phyloP scores from a whole-genome alignment of 1,284 basidiomycete genomes.

The Mycena citricolor region DNA sequence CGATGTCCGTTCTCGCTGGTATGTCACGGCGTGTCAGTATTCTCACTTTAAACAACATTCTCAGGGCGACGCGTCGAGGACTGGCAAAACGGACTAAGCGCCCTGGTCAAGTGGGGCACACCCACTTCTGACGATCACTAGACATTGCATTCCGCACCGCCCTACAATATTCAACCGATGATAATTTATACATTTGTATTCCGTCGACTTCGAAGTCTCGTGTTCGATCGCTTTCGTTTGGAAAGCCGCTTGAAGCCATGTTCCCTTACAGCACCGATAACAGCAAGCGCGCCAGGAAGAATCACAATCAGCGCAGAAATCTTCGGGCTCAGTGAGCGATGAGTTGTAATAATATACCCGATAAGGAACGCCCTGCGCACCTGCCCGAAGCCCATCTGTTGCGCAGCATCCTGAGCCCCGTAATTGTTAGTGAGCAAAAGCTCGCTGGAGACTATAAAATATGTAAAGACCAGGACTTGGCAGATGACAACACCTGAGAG shows the following conservation, averaged over 20 bases:
- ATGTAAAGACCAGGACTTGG: slow-evolving; percentile 37
- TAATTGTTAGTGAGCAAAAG: slow-evolving; percentile 32
- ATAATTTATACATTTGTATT: slow-evolving; percentile 3
- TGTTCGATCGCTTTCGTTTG: slow-evolving; percentile 25
- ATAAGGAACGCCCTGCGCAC: slow-evolving; percentile 12
- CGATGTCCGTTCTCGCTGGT: slow-evolving; percentile 70
- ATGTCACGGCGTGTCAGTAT: slow-evolving; percentile 37
- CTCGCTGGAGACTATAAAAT: slow-evolving; percentile 41
- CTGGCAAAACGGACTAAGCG: slow-evolving; percentile 16
- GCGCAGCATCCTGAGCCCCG: slow-evolving; percentile 24
- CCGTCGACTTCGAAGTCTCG: no score
- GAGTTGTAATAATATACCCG: neutral
- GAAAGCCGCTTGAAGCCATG: slow-evolving; percentile 33
- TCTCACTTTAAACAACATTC: neutral
- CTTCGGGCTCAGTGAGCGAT: no score
- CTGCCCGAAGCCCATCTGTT: slow-evolving; percentile 37
- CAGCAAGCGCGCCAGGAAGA: slow-evolving; percentile 35
- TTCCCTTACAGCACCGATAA: slow-evolving; percentile 31
- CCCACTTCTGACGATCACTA: slow-evolving; percentile 19
- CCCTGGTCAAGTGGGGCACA: slow-evolving; percentile 16
- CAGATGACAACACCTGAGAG: slow-evolving; percentile 33
- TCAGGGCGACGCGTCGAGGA: slow-evolving; percentile 14
- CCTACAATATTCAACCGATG: slow-evolving; percentile 1
- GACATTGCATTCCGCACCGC: neutral
- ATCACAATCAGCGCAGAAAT: slow-evolving; percentile 38